These are phyloP conservation scores for Calonectria pauciramosa DNA, from an alignment of 2,329 filamentous ascomycete genomes.

Conservation along the genomic window DNA sequence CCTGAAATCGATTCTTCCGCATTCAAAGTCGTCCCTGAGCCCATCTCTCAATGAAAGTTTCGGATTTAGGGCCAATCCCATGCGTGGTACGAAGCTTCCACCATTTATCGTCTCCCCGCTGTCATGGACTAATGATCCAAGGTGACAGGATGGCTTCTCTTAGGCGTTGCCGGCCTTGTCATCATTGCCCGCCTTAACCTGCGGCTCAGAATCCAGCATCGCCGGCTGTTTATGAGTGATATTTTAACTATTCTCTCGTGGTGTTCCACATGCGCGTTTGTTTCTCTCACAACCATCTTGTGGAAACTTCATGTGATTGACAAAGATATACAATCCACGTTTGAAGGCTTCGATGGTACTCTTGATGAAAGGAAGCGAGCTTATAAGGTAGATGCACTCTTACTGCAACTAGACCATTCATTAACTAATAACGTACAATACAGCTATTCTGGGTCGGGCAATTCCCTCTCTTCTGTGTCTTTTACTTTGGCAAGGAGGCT, in stretches of 20 bases:
- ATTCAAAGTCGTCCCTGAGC: background rate
- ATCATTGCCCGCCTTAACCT: constrained; percentile 34
- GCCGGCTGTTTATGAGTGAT: constrained; percentile 22
- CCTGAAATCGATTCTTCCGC: background rate
- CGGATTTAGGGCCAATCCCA: background rate
- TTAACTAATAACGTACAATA: background rate
- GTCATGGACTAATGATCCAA: background rate
- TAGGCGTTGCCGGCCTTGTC: background rate
- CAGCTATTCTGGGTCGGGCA: constrained; percentile 28
- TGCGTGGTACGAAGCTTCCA: background rate
- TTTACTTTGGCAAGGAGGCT: constrained; percentile 32
- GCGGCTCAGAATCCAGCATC: constrained; percentile 28
- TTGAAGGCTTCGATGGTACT: background rate
- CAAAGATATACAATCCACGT: background rate
- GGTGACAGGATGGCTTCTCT: background rate
- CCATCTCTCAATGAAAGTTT: background rate
- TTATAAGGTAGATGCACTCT: background rate
- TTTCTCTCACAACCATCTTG: constrained; percentile 14
- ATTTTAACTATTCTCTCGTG: constrained; percentile 26
- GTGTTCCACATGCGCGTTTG: background rate
- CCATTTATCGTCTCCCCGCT: background rate
- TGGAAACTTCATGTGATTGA: constrained; percentile 26
- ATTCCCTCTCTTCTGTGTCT: constrained; percentile 22
- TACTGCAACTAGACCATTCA: accelerated
- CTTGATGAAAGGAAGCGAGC: background rate